Percentiles rank a stretch among this genome's conserved stretches.
phyloP scores from a whole-genome alignment of 306 rosid genomes.

The Malus sieversii region DNA sequence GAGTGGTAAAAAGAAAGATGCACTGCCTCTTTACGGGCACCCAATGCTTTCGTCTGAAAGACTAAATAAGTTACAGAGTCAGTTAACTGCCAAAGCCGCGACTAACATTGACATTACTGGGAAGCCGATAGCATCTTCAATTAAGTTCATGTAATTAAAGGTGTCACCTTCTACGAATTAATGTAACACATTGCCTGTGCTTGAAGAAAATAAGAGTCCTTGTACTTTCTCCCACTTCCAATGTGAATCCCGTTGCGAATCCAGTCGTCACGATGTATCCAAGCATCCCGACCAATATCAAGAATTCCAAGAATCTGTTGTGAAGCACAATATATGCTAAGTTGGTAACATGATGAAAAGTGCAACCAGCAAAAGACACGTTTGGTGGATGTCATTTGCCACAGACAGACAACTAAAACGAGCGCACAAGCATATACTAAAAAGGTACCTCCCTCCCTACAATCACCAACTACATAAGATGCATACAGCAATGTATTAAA shows the following conservation, averaged over 20 bases:
- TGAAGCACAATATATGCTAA: not conserved
- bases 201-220: constrained; percentile 81
- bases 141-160: not conserved
- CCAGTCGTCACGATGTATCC: constrained; percentile 88
- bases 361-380: not conserved
- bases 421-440: not conserved
- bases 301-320: constrained; percentile 81
- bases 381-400: not conserved
- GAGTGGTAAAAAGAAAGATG: not conserved
- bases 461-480: constrained; percentile 1
- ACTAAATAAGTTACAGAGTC: not conserved
- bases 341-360: not conserved
- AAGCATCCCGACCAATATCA: constrained; percentile 80
- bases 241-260: constrained; percentile 58
- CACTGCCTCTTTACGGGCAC: not conserved
- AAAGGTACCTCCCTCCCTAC: not conserved
- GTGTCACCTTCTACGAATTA: constrained; percentile 40
- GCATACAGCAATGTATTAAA: not conserved
- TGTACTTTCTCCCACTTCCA: constrained; percentile 77
- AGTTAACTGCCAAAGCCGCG: too few species aligned
- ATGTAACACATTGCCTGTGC: constrained; percentile 95
- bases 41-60: not conserved
- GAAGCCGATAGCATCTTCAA: not conserved
- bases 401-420: not conserved
- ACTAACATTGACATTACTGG: too few species aligned